A percentile compares a stretch with the other conserved stretches of the same genome.
These are phyloP conservation scores for Fusarium siculi DNA, from an alignment of 2,329 filamentous ascomycete species.

Conservation along the genomic window DNA sequence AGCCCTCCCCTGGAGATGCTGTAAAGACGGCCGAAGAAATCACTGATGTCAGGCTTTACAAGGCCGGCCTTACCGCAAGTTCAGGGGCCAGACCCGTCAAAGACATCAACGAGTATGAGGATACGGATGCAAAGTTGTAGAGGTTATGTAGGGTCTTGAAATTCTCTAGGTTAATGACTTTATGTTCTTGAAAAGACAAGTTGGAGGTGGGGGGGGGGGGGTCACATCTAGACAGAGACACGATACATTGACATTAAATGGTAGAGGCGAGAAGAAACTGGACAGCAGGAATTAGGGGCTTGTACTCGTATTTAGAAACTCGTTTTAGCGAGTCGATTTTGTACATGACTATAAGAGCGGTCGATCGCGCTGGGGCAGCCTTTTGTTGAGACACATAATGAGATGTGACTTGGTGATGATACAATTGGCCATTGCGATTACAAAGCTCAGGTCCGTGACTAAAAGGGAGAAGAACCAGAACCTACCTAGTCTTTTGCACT, in stretches of 20 bases:
- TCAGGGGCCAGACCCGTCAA: conserved; percentile 77
- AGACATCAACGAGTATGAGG: conserved; percentile 86
- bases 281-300: background rate
- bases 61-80: conserved; percentile 78
- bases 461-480: background rate
- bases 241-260: conserved; percentile 16
- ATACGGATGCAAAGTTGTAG: conserved; percentile 82
- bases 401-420: background rate
- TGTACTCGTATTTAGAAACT: conserved; percentile 1
- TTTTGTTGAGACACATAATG: background rate
- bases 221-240: conserved; percentile 25
- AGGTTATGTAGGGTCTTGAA: background rate
- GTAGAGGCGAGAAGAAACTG: conserved; percentile 8
- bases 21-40: conserved; percentile 66
- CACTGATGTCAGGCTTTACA: conserved; percentile 82
- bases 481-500: background rate
- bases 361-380: background rate
- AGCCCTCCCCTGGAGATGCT: conserved; percentile 50
- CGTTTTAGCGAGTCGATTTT: conserved; percentile 16
- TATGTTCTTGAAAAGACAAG: conserved; percentile 3
- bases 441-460: background rate
- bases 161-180: conserved; percentile 5
- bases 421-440: background rate
- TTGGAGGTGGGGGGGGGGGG: conserved; percentile 1
- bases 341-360: conserved; percentile 4